Conservation (phyloP, 805 yeast species). For the Candida takata region DNA sequence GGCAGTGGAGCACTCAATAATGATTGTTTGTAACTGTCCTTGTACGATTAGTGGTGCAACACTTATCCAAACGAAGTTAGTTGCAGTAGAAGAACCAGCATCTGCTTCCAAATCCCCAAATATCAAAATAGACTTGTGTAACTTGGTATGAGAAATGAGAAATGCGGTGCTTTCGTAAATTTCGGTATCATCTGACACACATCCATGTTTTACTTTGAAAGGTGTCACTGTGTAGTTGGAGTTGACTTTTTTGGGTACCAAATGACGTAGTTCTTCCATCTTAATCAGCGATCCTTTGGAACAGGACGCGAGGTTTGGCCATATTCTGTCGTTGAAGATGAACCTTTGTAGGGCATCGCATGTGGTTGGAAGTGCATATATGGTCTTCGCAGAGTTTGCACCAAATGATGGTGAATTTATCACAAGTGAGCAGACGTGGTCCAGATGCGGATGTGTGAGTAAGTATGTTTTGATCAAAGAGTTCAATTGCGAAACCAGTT, state of each 20-base stretch:
- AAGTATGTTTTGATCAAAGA: constrained; percentile 37
- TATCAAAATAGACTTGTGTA: constrained; percentile 39
- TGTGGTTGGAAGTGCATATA: constrained; percentile 51
- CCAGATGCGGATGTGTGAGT: constrained; percentile 80
- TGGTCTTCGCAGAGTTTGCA: constrained; percentile 28
- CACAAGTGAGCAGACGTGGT: constrained; percentile 64
- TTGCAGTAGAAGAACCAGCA: constrained; percentile 32
- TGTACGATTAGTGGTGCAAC: constrained; percentile 40
- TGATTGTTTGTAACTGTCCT: constrained; percentile 41
- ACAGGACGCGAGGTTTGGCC: constrained; percentile 59
- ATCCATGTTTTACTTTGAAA: constrained; percentile 36
- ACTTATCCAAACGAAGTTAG: constrained; percentile 45
- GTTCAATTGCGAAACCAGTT: constrained; percentile 28
- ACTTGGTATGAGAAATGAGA: constrained; percentile 35
- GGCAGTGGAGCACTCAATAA: constrained; percentile 73
- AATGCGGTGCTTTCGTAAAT: constrained; percentile 47
- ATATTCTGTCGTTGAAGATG: constrained; percentile 65
- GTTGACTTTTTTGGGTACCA: constrained; percentile 2
- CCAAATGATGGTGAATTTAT: constrained; percentile 60
- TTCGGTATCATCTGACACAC: constrained; percentile 19
- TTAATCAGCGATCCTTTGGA: constrained; percentile 24
- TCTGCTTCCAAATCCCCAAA: constrained; percentile 89
- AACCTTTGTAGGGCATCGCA: constrained; percentile 43
- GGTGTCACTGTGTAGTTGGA: constrained; percentile 24
- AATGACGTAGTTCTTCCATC: constrained; percentile 11